Evolutionary conservation across 1,284 basidiomycete genomes (phyloP), one percentile per base, ranked within the genome.

Genomic region (Ustanciosporium gigantosporum): DNA sequence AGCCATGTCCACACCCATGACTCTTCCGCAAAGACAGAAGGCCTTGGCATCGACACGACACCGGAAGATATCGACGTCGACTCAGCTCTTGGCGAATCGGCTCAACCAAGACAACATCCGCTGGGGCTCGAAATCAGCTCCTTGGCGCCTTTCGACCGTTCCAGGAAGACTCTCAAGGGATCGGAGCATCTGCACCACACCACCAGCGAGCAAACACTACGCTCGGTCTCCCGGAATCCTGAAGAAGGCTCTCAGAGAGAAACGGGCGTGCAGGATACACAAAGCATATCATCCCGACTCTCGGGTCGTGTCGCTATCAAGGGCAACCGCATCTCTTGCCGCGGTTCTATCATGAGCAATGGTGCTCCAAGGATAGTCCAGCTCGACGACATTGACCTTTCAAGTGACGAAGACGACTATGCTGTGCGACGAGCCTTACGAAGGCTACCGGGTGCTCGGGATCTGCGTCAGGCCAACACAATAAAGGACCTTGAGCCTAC

Each of bases 331-430:
- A 17, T 34, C 4, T 56, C 59, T 14, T 34, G 31, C 8, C 56
- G 61, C 15, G 46, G 47, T 34, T 51, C 51, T 15, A 22, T 50
- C 21, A 40, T 56, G 32, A 56, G 51, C 42, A 45, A 52, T 15
- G 52, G 42, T 11, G 58, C 51, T 4, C 66, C 68, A 2, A 64
- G 64, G n/a, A 66, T 74, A 20, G 72, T 74, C 8, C 72, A 74
- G 44, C 66, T 74, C 23, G 72, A 74, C 36, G 72, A 74, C 38
- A 68, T 74, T 13, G 72, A 74, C 31, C 52, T 73, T 3, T 74
- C 72, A n/a, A 73, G 70, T 56, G 70, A 74, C 31, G 72, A 74
- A 19, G 72, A 74, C 36, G 70, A 73, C 38, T 71, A 60, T 20
- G 68, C 60, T 2, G 72, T 74, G 15, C 45, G 68, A 2, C 51